Conservation (phyloP, 192 early-diverging fungal genomes). For the Gamsiella multidivaricata region DNA sequence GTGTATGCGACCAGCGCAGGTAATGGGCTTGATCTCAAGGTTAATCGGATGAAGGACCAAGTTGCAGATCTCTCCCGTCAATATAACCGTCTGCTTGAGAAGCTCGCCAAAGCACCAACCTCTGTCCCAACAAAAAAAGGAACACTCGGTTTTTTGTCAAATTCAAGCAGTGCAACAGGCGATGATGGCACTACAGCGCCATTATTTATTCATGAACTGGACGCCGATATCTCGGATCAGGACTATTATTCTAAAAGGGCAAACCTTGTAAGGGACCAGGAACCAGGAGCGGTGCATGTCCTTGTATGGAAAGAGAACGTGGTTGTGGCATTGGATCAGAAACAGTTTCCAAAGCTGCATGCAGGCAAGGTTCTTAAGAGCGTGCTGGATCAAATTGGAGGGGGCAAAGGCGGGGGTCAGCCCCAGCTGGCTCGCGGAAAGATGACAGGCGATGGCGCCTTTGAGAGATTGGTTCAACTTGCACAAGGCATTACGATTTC, state of each 20-base stretch:
- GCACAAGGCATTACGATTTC: not conserved
- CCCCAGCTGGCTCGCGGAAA: conserved; percentile 59
- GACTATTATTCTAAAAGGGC: conserved; percentile 58
- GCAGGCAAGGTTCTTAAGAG: conserved; percentile 55
- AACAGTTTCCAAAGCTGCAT: conserved; percentile 22
- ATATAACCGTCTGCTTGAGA: conserved; percentile 53
- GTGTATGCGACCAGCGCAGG: conserved; percentile 37
- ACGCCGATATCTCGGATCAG: conserved; percentile 52
- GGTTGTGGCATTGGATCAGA: conserved; percentile 55
- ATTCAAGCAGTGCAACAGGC: no score
- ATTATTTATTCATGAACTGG: conserved; percentile 47
- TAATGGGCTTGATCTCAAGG: conserved; percentile 55
- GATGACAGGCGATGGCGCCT: conserved; percentile 2
- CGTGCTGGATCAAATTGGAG: conserved; percentile 55
- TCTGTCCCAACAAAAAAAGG: conserved; percentile 12
- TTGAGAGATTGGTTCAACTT: conserved; percentile 15
- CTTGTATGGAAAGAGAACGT: conserved; percentile 56
- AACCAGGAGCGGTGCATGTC: conserved; percentile 51
- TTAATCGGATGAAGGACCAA: conserved; percentile 56
- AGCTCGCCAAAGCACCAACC: conserved; percentile 48
- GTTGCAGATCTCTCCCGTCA: conserved; percentile 54
- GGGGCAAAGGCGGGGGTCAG: conserved; percentile 63
- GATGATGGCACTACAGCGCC: not conserved
- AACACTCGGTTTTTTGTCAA: not conserved
- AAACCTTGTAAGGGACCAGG: conserved; percentile 54